Conservation (phyloP, 2,329 filamentous ascomycete genomes). For the Paraphoma sp. region DNA sequence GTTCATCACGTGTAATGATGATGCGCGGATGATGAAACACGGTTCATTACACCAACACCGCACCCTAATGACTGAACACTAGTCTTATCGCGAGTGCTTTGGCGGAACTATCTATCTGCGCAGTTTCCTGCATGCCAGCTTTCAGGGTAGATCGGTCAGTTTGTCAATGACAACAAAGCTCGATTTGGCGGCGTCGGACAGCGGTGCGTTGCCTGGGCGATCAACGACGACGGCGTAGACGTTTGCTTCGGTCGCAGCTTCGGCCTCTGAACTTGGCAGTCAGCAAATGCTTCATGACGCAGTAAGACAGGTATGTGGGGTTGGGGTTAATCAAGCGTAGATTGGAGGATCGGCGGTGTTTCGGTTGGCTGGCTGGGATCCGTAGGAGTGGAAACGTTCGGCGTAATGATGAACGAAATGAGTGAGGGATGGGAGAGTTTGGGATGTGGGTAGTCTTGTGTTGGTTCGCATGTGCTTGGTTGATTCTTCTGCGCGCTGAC, state of each 20-base stretch:
- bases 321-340: constrained; percentile 11
- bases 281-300: constrained; percentile 17
- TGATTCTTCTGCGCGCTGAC: constrained; percentile 6
- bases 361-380: not conserved
- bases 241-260: constrained; percentile 52
- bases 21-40: not conserved
- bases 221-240: constrained; percentile 54
- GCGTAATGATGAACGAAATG: not conserved
- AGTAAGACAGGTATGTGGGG: constrained; percentile 10
- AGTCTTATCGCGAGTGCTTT: too few relatives aligned
- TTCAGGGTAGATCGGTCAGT: constrained; percentile 48
- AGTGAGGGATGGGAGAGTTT: not conserved
- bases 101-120: too few relatives aligned
- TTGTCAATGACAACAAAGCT: constrained; percentile 35
- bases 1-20: not conserved
- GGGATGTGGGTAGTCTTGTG: not conserved
- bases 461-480: too few relatives aligned
- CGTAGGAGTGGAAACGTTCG: not conserved
- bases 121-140: not conserved
- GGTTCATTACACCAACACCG: not conserved
- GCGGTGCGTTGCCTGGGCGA: constrained; percentile 73
- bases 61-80: not conserved
- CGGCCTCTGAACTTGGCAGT: constrained; percentile 46
- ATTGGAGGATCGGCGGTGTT: constrained; percentile 15
- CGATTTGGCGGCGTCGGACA: constrained; percentile 46